Base-by-base conservation (phyloP, 306 rosid species). In the Purshia tridentata region DNA sequence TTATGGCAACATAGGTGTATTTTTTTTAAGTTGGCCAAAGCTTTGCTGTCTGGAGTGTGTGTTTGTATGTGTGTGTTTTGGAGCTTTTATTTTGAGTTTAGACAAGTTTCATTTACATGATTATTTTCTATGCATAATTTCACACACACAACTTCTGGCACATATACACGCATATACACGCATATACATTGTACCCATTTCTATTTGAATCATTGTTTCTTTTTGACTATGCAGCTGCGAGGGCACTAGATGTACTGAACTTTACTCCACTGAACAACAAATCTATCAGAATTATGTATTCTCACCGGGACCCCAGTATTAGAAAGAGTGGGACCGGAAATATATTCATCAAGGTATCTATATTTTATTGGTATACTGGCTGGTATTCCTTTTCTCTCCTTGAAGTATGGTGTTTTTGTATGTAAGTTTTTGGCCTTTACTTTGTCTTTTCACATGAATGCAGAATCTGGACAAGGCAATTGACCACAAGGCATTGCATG, bases 391-490 rank as follows among this genome's bases (percentile, higher is more conserved):
- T 9, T 52, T 10, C 13, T 12, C 6, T 15, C 10, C 3, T 3
- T 50, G n/a, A 66, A 67, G 13, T 40, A 41, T 68, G 6, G 4
- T 10, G 3, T 51, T 40, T 35, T 18, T n/a, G 40, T 68, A 22
- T 59, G 9, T 55, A 48, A 49, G 12, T 19, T 8, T 16, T 20
- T 66, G 50, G 74, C 18, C 20, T 20, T 66, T 29, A 51, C 53
- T 57, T 70, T 54, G 15, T 12, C 16, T 1, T 67, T 59, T 82
- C 13, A 10, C 8, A 23, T 68, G 58, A 6, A 13, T 72, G 86
- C 97, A 88, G 92, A 88, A 91, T 86, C 84, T 91, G 85, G 97
- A 88, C 40, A 90, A 84, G 93, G 79, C 84, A 65, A 89, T 83
- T 81, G 92, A 91, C 57, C 91, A 84, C 86, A 84, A 91, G 67